These are phyloP conservation scores for Chaetoscypha palmicola DNA, from an alignment of 2,329 filamentous ascomycete genomes.

Conservation along the genomic window DNA sequence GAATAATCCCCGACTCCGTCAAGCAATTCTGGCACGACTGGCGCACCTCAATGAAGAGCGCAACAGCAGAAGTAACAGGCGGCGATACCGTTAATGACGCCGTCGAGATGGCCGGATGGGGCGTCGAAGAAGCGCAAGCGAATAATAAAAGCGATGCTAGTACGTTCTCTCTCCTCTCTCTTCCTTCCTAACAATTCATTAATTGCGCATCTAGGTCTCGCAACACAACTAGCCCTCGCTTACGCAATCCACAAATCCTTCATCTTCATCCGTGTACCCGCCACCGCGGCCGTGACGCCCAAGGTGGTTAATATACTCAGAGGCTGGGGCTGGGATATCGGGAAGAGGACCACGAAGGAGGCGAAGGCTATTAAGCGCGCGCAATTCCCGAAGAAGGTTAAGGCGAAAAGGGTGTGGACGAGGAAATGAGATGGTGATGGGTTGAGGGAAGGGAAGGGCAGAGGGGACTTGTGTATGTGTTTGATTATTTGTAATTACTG, in stretches of 20 bases:
- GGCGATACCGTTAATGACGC: constrained; percentile 40
- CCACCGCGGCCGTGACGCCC: constrained; percentile 83
- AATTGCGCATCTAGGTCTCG: constrained; percentile 41
- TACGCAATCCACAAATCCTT: constrained; percentile 98
- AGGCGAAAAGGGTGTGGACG: not conserved
- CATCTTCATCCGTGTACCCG: constrained; percentile 89
- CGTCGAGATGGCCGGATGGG: constrained; percentile 49
- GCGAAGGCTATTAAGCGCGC: constrained; percentile 26
- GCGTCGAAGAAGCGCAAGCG: constrained; percentile 56
- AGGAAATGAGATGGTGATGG: no score
- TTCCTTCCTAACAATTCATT: not conserved
- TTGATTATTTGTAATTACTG: no score
- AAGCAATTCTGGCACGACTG: constrained; percentile 47
- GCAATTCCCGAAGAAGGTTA: not conserved
- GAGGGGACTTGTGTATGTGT: no score
- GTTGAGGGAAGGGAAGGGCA: no score
- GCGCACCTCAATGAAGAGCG: constrained; percentile 41
- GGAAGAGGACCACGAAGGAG: constrained; percentile 53
- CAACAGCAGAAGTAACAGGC: constrained; percentile 38
- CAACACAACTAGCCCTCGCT: constrained; percentile 82
- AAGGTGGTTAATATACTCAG: constrained; percentile 88
- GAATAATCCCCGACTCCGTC: constrained; percentile 52
- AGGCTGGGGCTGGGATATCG: constrained; percentile 91
- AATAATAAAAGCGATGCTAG: constrained; percentile 62
- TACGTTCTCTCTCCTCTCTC: constrained; percentile 42